Evolutionary conservation across 2,329 filamentous ascomycete genomes (phyloP).

Genomic region (Sphaceloma murrayae): DNA sequence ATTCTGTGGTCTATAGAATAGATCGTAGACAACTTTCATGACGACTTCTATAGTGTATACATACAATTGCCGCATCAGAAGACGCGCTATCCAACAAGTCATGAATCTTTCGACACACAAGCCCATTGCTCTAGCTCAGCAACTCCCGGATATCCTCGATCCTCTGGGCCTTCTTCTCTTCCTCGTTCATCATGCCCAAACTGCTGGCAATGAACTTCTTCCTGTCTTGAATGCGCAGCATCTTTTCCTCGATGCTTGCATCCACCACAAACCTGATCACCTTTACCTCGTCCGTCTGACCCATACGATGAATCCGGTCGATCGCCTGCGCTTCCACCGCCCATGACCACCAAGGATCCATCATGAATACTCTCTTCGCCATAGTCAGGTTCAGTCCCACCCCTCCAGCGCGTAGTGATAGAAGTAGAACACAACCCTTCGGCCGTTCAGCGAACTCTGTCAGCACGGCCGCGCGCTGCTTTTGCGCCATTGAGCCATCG

Average conservation of each 20-base stretch:
- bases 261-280: slow-evolving; percentile 84
- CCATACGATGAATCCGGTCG: slow-evolving; percentile 95
- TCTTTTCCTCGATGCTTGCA: slow-evolving; percentile 87
- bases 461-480: slow-evolving; percentile 69
- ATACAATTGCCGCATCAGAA: too few relatives aligned
- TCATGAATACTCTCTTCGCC: slow-evolving; percentile 89
- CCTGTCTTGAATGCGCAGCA: slow-evolving; percentile 84
- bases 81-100: background rate
- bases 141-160: slow-evolving; percentile 93
- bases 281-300: slow-evolving; percentile 74
- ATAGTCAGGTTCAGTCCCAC: slow-evolving; percentile 88
- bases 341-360: slow-evolving; percentile 99
- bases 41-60: too few relatives aligned
- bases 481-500: slow-evolving; percentile 83
- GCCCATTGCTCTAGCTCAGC: too few relatives aligned
- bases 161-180: slow-evolving; percentile 79
- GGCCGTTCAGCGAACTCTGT: slow-evolving; percentile 51
- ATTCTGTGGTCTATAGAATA: too few relatives aligned
- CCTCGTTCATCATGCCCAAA: slow-evolving; percentile 86
- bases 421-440: slow-evolving; percentile 64
- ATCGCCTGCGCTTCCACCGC: slow-evolving; percentile 95
- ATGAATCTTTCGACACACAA: too few relatives aligned
- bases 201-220: slow-evolving; percentile 97
- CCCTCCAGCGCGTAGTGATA: slow-evolving; percentile 81
- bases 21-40: too few relatives aligned